Evolutionary conservation across 1,284 basidiomycete genomes (phyloP).

Genomic region (Ustilago lituana): DNA sequence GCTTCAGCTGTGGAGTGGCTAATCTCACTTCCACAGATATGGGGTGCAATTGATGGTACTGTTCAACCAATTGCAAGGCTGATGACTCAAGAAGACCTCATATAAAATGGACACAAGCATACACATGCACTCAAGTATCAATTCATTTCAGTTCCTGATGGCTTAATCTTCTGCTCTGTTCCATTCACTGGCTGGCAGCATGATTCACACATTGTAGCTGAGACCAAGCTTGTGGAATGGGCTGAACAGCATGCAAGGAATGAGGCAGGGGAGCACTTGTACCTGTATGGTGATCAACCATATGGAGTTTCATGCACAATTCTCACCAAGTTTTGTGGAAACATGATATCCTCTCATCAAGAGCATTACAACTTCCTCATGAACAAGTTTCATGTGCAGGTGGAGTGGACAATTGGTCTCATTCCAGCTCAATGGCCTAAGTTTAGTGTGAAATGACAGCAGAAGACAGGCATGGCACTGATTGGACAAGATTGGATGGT

Average conservation of each 20-base stretch:
- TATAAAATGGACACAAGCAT: too few species aligned
- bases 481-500: background rate
- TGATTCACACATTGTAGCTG: too few species aligned
- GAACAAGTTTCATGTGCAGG: constrained; percentile 3
- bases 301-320: too few species aligned
- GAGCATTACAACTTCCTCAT: background rate
- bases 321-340: too few species aligned
- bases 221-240: too few species aligned
- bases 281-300: too few species aligned
- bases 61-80: constrained; percentile 7
- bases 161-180: constrained; percentile 3
- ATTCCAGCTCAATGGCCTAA: background rate
- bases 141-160: constrained; percentile 1
- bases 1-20: constrained; percentile 2
- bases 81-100: background rate
- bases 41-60: constrained; percentile 9
- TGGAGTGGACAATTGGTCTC: background rate
- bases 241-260: background rate
- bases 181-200: background rate
- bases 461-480: background rate
- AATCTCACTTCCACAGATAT: constrained; percentile 1
- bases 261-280: background rate
- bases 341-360: too few species aligned
- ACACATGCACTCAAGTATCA: too few species aligned
- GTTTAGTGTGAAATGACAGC: too few species aligned